Evolutionary conservation across 352 stramenopile species (phyloP).

Genomic region (Thalassiosira sp.): DNA sequence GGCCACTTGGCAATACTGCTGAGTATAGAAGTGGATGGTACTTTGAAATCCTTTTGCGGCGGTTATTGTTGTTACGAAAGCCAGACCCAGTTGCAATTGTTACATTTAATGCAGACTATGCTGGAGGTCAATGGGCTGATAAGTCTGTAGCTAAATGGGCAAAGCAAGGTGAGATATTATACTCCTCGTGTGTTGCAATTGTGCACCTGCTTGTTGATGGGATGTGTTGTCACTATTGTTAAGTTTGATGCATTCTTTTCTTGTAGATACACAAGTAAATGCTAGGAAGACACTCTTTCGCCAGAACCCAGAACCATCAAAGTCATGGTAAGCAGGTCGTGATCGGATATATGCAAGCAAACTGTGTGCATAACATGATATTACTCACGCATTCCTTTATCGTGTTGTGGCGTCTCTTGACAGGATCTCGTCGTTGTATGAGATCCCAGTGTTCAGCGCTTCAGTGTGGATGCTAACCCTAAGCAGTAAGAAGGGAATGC

Average conservation of each 20-base stretch:
- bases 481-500: not conserved
- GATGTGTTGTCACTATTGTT: not conserved
- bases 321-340: too few relatives aligned
- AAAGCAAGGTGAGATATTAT: not conserved
- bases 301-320: conserved; percentile 38
- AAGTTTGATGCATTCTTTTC: not conserved
- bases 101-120: conserved; percentile 54
- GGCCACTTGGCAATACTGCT: not conserved
- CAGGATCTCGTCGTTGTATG: conserved; percentile 46
- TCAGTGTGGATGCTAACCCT: not conserved
- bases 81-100: conserved; percentile 45
- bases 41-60: conserved; percentile 30
- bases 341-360: too few relatives aligned
- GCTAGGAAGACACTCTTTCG: conserved; percentile 32
- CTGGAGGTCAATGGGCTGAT: not conserved
- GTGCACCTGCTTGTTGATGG: not conserved
- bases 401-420: too few relatives aligned
- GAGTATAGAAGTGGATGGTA: conserved; percentile 10
- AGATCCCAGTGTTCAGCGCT: conserved; percentile 25
- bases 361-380: too few relatives aligned
- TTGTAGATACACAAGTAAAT: not conserved
- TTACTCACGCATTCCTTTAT: too few relatives aligned
- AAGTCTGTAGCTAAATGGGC: not conserved
- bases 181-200: not conserved
- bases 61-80: conserved; percentile 46